Percentiles rank a stretch among this genome's conserved stretches.
These are phyloP conservation scores for Didymella sp. DNA, from an alignment of 2,329 filamentous ascomycete species.

Conservation along the genomic window DNA sequence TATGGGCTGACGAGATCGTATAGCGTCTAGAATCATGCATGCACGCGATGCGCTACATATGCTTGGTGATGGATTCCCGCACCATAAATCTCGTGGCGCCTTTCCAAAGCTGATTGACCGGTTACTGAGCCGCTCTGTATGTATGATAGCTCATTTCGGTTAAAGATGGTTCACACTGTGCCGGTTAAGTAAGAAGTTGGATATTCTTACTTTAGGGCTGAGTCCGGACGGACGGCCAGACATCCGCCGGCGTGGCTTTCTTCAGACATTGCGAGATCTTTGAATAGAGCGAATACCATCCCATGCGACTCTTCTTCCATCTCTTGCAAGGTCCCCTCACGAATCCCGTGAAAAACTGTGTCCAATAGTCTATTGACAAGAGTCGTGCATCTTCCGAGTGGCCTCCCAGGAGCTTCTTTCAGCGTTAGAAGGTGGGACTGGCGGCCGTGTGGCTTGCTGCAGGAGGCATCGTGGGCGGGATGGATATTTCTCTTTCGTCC, in stretches of 20 bases:
- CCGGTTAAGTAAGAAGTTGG: slow-evolving; percentile 5
- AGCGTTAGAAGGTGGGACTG: slow-evolving; percentile 5
- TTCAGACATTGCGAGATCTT: neutral
- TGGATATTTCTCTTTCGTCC: slow-evolving; percentile 9
- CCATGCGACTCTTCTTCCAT: neutral
- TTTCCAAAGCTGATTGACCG: slow-evolving; percentile 31
- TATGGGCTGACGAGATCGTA: slow-evolving; percentile 21
- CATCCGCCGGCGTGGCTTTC: slow-evolving; percentile 19
- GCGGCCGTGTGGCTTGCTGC: slow-evolving; percentile 16
- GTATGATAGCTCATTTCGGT: slow-evolving; percentile 33
- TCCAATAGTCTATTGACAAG: neutral
- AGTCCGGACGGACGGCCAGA: slow-evolving; percentile 27
- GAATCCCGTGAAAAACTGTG: neutral
- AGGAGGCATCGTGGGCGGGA: slow-evolving; percentile 8
- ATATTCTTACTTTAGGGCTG: slow-evolving; percentile 15
- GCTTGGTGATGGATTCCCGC: slow-evolving; percentile 26
- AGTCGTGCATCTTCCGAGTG: neutral
- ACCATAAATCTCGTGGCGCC: slow-evolving; percentile 24
- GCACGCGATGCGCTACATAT: slow-evolving; percentile 28
- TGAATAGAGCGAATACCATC: neutral
- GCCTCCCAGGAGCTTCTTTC: neutral
- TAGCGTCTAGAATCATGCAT: slow-evolving; percentile 26
- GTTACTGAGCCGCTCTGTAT: slow-evolving; percentile 25
- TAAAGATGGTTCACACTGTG: slow-evolving; percentile 19
- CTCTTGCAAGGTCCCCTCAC: neutral